Conservation (phyloP, 164 flowering plant species). For the Paratinospora sagittata region DNA sequence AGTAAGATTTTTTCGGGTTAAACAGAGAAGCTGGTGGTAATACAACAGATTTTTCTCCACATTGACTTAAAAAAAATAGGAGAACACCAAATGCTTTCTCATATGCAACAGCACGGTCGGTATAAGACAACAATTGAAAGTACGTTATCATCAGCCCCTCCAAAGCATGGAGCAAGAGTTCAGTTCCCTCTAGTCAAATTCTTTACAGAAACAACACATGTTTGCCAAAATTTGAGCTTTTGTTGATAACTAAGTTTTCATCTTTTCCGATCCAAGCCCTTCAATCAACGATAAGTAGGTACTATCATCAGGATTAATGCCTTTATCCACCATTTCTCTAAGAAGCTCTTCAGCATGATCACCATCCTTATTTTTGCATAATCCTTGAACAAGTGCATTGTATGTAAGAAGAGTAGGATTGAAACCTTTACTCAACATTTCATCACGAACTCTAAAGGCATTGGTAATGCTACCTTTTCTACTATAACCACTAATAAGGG, state of each 20-base stretch:
- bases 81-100: too few species aligned
- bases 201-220: too few species aligned
- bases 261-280: constrained; percentile 36
- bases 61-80: too few species aligned
- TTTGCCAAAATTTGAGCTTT: too few species aligned
- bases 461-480: constrained; percentile 66
- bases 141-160: too few species aligned
- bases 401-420: constrained; percentile 79
- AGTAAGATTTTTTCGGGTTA: too few species aligned
- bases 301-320: constrained; percentile 67
- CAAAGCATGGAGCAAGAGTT: too few species aligned
- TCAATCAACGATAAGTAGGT: constrained; percentile 61
- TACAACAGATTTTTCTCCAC: too few species aligned
- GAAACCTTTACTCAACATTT: constrained; percentile 71
- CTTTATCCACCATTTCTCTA: constrained; percentile 73
- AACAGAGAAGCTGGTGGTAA: too few species aligned
- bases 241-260: constrained; percentile 12
- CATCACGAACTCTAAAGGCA: constrained; percentile 66
- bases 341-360: constrained; percentile 63
- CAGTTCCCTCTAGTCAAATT: too few species aligned
- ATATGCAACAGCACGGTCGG: too few species aligned
- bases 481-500: constrained; percentile 81
- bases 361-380: constrained; percentile 61
- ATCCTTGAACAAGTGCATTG: constrained; percentile 76
- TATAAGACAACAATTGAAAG: too few species aligned